Percentiles rank a stretch among this genome's conserved stretches.
Conservation (phyloP, 805 yeast species). For the Yarrowia divulgata region DNA sequence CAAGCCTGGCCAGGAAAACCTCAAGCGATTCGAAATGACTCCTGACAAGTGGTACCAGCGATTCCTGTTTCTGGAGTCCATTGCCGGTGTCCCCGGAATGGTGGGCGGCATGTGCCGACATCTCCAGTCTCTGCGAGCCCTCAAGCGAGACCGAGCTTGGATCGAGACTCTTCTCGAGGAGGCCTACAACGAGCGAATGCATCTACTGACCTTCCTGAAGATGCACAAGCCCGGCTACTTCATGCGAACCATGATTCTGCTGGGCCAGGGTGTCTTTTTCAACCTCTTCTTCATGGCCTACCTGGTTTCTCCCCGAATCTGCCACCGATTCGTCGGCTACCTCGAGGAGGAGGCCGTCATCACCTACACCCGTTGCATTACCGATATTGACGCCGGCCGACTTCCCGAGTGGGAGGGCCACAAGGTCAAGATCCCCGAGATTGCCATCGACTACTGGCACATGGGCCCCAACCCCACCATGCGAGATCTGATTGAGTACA, state of each 20-base stretch:
- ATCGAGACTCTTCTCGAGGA: conserved; percentile 75
- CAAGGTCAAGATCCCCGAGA: conserved; percentile 49
- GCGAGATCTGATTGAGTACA: conserved; percentile 64
- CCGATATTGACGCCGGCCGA: conserved; percentile 59
- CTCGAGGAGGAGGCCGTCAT: conserved; percentile 78
- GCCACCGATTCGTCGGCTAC: conserved; percentile 80
- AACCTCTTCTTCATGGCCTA: conserved; percentile 68
- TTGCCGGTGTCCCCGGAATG: conserved; percentile 85
- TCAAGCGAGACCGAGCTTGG: conserved; percentile 76
- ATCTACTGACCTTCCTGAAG: conserved; percentile 70
- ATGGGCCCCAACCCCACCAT: conserved; percentile 60
- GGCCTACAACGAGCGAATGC: conserved; percentile 82
- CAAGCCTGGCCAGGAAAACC: conserved; percentile 54
- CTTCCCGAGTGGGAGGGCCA: conserved; percentile 57
- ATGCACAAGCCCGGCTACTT: conserved; percentile 68
- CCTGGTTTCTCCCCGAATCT: conserved; percentile 64
- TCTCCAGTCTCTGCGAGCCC: conserved; percentile 65
- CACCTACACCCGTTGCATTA: conserved; percentile 68
- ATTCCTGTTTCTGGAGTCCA: conserved; percentile 68
- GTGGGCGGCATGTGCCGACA: conserved; percentile 77
- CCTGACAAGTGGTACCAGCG: conserved; percentile 67
- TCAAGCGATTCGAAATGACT: conserved; percentile 60
- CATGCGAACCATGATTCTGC: conserved; percentile 60
- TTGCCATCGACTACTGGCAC: conserved; percentile 71
- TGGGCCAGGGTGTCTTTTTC: conserved; percentile 76